These are phyloP conservation scores for Hysterium pulicare DNA, from an alignment of 2,329 filamentous ascomycete species.

Conservation along the genomic window DNA sequence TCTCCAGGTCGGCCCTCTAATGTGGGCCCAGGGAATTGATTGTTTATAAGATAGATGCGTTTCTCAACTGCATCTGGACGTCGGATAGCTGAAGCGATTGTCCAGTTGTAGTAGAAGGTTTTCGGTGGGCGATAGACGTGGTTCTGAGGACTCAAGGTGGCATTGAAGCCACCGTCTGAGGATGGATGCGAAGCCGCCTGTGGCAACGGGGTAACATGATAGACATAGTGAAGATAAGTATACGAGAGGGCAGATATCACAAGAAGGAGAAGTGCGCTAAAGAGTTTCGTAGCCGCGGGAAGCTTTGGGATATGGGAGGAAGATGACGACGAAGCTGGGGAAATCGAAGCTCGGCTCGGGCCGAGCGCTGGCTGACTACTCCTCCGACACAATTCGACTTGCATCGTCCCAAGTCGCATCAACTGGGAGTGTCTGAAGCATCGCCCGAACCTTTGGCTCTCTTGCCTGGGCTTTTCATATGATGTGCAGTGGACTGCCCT, in stretches of 20 bases:
- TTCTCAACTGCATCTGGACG: constrained; percentile 50
- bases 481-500: too few species aligned
- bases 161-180: neutral
- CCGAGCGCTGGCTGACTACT: constrained; percentile 1
- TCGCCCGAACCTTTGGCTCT: too few species aligned
- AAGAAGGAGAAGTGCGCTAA: neutral
- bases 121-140: neutral
- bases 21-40: constrained; percentile 50
- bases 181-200: neutral
- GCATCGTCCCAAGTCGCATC: too few species aligned
- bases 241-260: neutral
- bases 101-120: constrained; percentile 1
- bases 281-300: neutral
- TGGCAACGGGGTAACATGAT: neutral
- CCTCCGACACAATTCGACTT: neutral
- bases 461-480: too few species aligned
- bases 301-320: neutral
- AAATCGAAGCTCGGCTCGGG: neutral
- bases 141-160: neutral
- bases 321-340: neutral
- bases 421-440: too few species aligned
- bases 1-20: constrained; percentile 50
- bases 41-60: constrained; percentile 50
- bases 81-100: constrained; percentile 25
- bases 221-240: neutral